Evolutionary conservation across 2,329 filamentous ascomycete species (phyloP).

Genomic region (Nemania abortiva): DNA sequence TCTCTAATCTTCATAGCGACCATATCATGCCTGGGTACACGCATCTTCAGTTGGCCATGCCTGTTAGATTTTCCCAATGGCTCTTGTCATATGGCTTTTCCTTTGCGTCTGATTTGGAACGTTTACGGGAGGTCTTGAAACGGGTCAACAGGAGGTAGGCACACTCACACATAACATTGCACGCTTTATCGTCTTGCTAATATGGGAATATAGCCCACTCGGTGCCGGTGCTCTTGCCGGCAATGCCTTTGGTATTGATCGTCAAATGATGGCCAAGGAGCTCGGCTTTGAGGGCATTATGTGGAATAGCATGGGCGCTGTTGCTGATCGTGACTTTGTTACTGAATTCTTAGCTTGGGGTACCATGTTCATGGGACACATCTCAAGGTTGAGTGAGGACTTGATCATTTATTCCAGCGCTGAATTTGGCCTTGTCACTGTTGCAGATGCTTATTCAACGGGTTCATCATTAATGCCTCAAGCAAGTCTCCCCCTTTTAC

Average conservation of each 20-base stretch:
- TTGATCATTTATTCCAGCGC: conserved; percentile 83
- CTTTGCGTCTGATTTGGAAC: conserved; percentile 17
- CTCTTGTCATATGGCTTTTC: conserved; percentile 12
- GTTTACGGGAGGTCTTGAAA: conserved; percentile 71
- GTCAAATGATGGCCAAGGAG: conserved; percentile 77
- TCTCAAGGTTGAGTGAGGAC: conserved; percentile 86
- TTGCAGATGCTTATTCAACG: conserved; percentile 79
- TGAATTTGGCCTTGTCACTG: conserved; percentile 77
- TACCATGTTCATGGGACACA: conserved; percentile 80
- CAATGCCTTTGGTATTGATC: conserved; percentile 80
- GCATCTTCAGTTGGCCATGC: conserved; percentile 2
- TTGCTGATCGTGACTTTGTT: conserved; percentile 84
- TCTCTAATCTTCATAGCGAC: neutral
- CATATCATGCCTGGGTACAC: conserved; percentile 15
- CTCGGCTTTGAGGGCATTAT: conserved; percentile 76
- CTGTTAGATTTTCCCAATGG: conserved; percentile 4
- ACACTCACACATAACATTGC: conserved; percentile 3
- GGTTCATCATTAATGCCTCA: conserved; percentile 28
- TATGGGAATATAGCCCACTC: conserved; percentile 62
- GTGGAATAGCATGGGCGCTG: conserved; percentile 78
- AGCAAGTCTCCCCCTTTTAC: conserved; percentile 22
- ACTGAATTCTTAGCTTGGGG: conserved; percentile 86
- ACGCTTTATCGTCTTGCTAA: conserved; percentile 15
- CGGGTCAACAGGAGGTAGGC: conserved; percentile 66
- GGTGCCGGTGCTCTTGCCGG: conserved; percentile 80